Evolutionary conservation across 2,329 filamentous ascomycete species (phyloP), one percentile per base, ranked within the genome.

Genomic region (Graphilbum sp.): DNA sequence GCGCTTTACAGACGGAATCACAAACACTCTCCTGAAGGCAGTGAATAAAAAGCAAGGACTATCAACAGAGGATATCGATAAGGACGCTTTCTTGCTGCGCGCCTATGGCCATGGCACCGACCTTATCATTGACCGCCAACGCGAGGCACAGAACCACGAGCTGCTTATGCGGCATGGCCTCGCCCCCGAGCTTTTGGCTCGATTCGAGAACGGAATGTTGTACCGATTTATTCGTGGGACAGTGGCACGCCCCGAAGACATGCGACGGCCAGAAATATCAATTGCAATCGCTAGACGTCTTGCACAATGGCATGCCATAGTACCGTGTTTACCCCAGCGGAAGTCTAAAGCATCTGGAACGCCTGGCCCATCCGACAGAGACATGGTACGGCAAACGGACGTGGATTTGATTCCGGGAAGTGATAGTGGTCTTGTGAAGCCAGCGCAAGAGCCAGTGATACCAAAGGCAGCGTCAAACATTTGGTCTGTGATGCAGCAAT

Each of bases 1-100:
- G 47, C 79, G 82, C 46, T 98, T 96, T 64, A 98, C 86, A 30
- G 90, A 98, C 52, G 90, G 90, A 53, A 98, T 96, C 61, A 98
- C 90, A 47, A 98, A 98, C 61, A 96, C 87, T 36, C 64, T 88
- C 35, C 66, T 86, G 45, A 87, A 87, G 56, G 76, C 78, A n/a
- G 61, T 81, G 52, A 83, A 84, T 55, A 71, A 66, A 47, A 66
- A 66, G 20, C 56, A 63, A 1, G 83, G 81, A 36, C 65, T 79
- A 47, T 78, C 82, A 36, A 72, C 80, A 49, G 74, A 86, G 38
- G 71, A 86, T 50, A 69, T 88, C 47, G 87, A 96, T 58, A 69
- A 71, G 44, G 83, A 93, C 47, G 82, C 90, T 25, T 74, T 96
- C 47, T 67, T 98, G 46, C 72, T 98, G 52, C 76, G 90, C 49